Evolutionary conservation across 2,329 filamentous ascomycete species (phyloP).

Genomic region (Claviceps monticola): DNA sequence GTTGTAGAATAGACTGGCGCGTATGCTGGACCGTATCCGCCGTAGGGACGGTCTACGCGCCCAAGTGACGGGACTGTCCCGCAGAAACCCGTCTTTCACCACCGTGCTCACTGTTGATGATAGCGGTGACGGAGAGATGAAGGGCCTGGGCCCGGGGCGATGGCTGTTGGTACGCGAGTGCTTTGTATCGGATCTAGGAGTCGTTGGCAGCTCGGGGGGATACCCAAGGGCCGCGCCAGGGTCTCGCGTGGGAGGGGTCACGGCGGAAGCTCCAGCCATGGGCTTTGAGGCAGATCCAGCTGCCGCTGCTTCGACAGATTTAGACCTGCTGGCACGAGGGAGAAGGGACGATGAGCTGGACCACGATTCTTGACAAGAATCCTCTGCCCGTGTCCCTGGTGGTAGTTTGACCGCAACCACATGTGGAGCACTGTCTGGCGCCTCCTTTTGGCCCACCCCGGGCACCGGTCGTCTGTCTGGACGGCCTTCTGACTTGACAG

Average conservation of each 20-base stretch:
- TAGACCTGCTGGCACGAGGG: conserved; percentile 22
- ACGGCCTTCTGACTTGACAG: conserved; percentile 22
- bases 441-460: conserved; percentile 18
- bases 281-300: conserved; percentile 11
- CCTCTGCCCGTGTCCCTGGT: conserved; percentile 22
- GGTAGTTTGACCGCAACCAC: conserved; percentile 22
- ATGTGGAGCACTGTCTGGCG: conserved; percentile 17
- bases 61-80: conserved; percentile 27
- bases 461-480: conserved; percentile 23
- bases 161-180: conserved; percentile 17
- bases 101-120: conserved; percentile 45
- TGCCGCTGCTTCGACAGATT: conserved; percentile 24
- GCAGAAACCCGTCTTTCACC: conserved; percentile 40
- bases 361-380: conserved; percentile 28
- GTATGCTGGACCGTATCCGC: conserved; percentile 34
- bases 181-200: conserved; percentile 15
- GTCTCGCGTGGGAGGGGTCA: conserved; percentile 20
- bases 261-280: conserved; percentile 16
- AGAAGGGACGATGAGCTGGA: conserved; percentile 17
- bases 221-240: conserved; percentile 10
- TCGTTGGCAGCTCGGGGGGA: conserved; percentile 14
- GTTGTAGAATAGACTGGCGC: conserved; percentile 40
- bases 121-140: conserved; percentile 46
- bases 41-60: conserved; percentile 30
- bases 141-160: conserved; percentile 25